Evolutionary conservation across 345 rosid genomes (phyloP), one percentile per base, ranked within the genome.

Genomic region (Murraya koenigii): DNA sequence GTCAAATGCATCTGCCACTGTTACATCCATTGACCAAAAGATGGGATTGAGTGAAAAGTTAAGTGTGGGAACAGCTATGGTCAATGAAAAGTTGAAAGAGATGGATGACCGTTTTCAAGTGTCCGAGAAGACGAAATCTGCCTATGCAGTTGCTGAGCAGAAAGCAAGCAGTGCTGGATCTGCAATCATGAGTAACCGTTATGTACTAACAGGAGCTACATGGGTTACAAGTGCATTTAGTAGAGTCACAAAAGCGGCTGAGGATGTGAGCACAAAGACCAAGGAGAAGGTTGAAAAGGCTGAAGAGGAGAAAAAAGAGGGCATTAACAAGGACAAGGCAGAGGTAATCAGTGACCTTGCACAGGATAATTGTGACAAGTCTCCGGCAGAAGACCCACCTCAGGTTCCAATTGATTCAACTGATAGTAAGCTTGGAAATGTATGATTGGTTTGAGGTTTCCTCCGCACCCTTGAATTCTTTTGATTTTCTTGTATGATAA

Each of bases 181-280:
- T 25, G 81, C 84, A 6, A 75, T 89, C 77, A 69, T 86, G 82
- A 83, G 80, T 64, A 87, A 86, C 54, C 83, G 41, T 23, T 84
- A 85, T 5, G 47, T 89, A 49, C 84, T 80, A 2, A 76, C 87
- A 0, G 87, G 87, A 54, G 86, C 86, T 19, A 71, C 81, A 0
- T 87, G 92, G 89, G 81, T 82, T 60, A 80, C 86, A n/a, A 84
- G 74, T 30, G 90, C 89, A 0, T 63, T 82, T 61, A 79, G n/a
- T 61, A 76, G 62, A 6, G 90, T 85, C 10, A 70, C 84, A 6
- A 87, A 79, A 84, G 82, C 85, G 5, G 88, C 88, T 32, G 85
- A 69, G 71, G 90, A 84, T 68, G 85, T 85, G 30, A 77, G 80
- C 25, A 36, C 8, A 22, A 84, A 82, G 87, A 84, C 90, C 0